These are phyloP conservation scores for Pseudomassariella vexata DNA, from an alignment of 2,329 filamentous ascomycete species.

Conservation along the genomic window DNA sequence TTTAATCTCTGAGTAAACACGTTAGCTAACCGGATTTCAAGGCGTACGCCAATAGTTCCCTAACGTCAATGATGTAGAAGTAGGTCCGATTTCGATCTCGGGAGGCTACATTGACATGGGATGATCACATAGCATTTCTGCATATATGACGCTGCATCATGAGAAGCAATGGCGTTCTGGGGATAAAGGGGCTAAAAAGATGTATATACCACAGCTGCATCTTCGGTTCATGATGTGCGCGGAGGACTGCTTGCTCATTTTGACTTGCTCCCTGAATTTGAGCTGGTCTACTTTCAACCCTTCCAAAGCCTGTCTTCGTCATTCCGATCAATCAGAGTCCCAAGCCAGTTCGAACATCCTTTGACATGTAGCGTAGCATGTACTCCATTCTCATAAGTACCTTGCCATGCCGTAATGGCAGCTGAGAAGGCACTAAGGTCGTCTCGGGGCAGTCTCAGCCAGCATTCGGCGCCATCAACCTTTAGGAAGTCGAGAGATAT, in stretches of 20 bases:
- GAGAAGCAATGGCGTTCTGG: constrained; percentile 26
- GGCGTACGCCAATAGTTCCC: constrained; percentile 77
- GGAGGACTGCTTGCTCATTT: too few species aligned
- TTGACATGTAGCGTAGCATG: constrained; percentile 48
- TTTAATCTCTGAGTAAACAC: neutral
- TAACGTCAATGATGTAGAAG: constrained; percentile 69
- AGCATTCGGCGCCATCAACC: constrained; percentile 47
- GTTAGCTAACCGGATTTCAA: constrained; percentile 35
- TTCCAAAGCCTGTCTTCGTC: constrained; percentile 45
- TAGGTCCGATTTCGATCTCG: constrained; percentile 11
- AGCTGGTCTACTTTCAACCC: constrained; percentile 22
- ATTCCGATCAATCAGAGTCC: constrained; percentile 47
- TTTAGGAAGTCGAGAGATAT: constrained; percentile 68
- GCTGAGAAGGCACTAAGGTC: constrained; percentile 57
- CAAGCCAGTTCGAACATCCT: constrained; percentile 60
- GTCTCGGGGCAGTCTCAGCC: constrained; percentile 58
- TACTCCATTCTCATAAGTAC: constrained; percentile 33
- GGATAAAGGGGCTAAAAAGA: constrained; percentile 15
- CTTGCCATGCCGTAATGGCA: constrained; percentile 60
- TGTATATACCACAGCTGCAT: too few species aligned
- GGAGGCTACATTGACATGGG: constrained; percentile 14
- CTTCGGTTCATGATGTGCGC: too few species aligned
- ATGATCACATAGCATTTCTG: constrained; percentile 21
- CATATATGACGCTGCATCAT: constrained; percentile 22
- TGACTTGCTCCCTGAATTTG: neutral